These are phyloP conservation scores for Amanita pseudoporphyria DNA, from an alignment of 768 basidiomycete species.

Conservation along the genomic window DNA sequence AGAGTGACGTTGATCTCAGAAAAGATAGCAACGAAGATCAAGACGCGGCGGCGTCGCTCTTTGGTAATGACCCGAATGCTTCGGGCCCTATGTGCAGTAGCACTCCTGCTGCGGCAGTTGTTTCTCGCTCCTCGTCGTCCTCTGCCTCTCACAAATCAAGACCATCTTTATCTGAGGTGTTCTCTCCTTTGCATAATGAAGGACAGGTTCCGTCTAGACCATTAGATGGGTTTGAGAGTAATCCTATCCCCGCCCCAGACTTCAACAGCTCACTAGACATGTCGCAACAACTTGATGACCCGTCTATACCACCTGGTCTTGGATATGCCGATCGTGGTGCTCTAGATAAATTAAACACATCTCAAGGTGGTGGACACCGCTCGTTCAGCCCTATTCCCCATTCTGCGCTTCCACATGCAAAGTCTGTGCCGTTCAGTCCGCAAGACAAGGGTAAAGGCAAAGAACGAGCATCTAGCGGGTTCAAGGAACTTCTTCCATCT, in stretches of 20 bases:
- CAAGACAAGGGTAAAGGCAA: slow-evolving; percentile 32
- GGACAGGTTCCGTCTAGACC: slow-evolving; percentile 15
- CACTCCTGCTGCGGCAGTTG: slow-evolving; percentile 20
- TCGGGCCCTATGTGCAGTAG: slow-evolving; percentile 17
- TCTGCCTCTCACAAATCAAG: slow-evolving; percentile 27
- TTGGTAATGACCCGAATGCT: slow-evolving; percentile 22
- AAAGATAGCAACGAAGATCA: slow-evolving; percentile 17
- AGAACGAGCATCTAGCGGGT: slow-evolving; percentile 16
- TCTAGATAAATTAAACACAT: slow-evolving; percentile 25
- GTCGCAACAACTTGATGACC: slow-evolving; percentile 45
- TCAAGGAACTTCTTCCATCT: slow-evolving; percentile 14
- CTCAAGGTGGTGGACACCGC: slow-evolving; percentile 18
- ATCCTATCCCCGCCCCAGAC: slow-evolving; percentile 30
- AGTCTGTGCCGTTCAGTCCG: slow-evolving; percentile 33
- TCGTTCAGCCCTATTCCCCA: slow-evolving; percentile 12
- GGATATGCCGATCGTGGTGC: slow-evolving; percentile 28
- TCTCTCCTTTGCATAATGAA: slow-evolving; percentile 29
- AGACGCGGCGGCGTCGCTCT: slow-evolving; percentile 13
- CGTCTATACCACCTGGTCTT: slow-evolving; percentile 36
- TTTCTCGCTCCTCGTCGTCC: slow-evolving; percentile 24
- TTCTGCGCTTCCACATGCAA: slow-evolving; percentile 20
- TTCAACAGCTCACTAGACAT: slow-evolving; percentile 49
- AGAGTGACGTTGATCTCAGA: background rate
- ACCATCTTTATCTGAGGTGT: slow-evolving; percentile 40
- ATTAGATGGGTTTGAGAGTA: slow-evolving; percentile 22